Percentiles rank a stretch among this genome's conserved stretches.
phyloP scores from a whole-genome alignment of 306 rosid genomes.

The Mimosa bimucronata region DNA sequence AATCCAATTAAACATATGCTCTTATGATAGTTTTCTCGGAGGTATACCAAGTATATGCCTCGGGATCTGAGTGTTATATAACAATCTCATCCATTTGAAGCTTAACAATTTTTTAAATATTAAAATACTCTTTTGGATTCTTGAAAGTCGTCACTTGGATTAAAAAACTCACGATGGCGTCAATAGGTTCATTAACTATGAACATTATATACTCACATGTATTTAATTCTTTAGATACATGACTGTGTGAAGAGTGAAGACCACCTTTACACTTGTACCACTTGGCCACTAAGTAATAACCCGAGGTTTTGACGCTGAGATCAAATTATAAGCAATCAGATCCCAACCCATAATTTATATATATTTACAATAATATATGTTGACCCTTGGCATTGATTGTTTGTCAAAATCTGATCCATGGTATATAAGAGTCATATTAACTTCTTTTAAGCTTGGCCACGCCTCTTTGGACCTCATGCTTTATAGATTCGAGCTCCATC shows the following conservation, averaged over 20 bases:
- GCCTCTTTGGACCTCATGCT: conserved; percentile 27
- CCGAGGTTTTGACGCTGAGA: conserved; percentile 8
- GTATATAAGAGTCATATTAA: conserved; percentile 30
- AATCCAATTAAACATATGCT: neutral
- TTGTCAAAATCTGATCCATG: conserved; percentile 30
- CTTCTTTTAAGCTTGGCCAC: neutral
- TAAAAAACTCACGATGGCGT: conserved; percentile 25
- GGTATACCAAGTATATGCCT: conserved; percentile 19
- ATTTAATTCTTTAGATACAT: neutral
- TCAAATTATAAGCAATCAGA: conserved; percentile 8
- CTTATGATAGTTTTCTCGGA: neutral
- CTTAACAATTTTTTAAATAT: neutral
- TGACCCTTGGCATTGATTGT: conserved; percentile 26
- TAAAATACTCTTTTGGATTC: neutral
- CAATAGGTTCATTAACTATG: conserved; percentile 31
- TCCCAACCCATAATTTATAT: neutral
- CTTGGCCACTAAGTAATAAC: conserved; percentile 28
- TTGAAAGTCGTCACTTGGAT: conserved; percentile 30
- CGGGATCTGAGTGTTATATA: conserved; percentile 44
- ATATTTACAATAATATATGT: neutral
- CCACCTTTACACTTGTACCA: conserved; percentile 14
- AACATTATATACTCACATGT: neutral
- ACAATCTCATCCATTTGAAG: conserved; percentile 49
- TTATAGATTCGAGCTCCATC: neutral
- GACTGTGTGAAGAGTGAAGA: conserved; percentile 12